Percentiles rank a stretch among this genome's conserved stretches.
Evolutionary conservation across 768 basidiomycete genomes (phyloP).

Genomic region (Holtermannia corniformis): DNA sequence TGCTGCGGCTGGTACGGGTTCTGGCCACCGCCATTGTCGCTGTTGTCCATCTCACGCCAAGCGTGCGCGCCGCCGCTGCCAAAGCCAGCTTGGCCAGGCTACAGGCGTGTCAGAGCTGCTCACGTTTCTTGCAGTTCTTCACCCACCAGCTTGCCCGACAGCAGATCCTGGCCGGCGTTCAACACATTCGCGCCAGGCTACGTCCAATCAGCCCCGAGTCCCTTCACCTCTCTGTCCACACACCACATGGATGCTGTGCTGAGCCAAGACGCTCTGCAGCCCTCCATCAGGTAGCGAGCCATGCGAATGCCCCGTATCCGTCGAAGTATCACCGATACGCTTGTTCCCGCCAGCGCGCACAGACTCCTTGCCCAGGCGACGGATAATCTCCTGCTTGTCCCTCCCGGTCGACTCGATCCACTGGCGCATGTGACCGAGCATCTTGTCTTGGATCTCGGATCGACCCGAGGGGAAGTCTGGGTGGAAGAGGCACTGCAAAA

Average conservation of each 20-base stretch:
- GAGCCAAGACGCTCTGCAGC: constrained; percentile 32
- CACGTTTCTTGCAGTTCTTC: neutral
- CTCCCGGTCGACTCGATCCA: constrained; percentile 23
- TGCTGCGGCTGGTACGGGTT: neutral
- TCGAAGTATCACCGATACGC: constrained; percentile 31
- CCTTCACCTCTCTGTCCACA: constrained; percentile 5
- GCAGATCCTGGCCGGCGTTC: constrained; percentile 38
- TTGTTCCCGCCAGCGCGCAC: constrained; percentile 33
- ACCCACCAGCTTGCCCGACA: constrained; percentile 34
- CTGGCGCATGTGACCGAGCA: constrained; percentile 29
- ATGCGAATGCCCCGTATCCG: constrained; percentile 29
- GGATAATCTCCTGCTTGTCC: constrained; percentile 33
- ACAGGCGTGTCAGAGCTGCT: neutral
- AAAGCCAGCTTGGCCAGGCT: constrained; percentile 41
- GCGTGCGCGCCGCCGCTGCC: constrained; percentile 36
- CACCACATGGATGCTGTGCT: constrained; percentile 39
- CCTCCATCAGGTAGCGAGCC: constrained; percentile 34
- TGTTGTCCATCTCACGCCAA: constrained; percentile 32
- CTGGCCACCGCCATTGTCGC: neutral
- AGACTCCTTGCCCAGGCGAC: constrained; percentile 27
- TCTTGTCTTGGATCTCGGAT: constrained; percentile 32
- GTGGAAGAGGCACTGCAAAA: constrained; percentile 38
- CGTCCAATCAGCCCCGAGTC: neutral
- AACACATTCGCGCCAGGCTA: constrained; percentile 37
- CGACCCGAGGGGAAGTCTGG: constrained; percentile 31